Evolutionary conservation across 352 stramenopile species (phyloP), one percentile per base, ranked within the genome.

Genomic region (Pythium phragmitis): DNA sequence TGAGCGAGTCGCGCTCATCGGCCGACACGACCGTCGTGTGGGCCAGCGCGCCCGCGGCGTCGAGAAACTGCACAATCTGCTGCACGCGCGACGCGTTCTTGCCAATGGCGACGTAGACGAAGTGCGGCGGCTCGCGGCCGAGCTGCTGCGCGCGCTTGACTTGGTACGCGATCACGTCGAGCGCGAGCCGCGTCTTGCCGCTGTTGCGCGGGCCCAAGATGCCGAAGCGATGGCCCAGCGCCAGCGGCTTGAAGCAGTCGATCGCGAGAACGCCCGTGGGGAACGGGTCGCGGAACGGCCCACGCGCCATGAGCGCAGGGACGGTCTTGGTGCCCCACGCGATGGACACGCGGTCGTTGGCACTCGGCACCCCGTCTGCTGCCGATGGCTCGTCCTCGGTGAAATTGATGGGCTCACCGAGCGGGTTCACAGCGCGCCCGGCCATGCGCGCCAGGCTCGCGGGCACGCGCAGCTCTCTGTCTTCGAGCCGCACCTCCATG

Each of bases 181-280:
- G 69, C 42, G 70, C 73, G 37, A 94, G 63, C 1, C 79, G 73
- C 21, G 85, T 91, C 73, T 94, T 94, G 51, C 85, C 85, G 11
- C 73, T 81, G 65, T 92, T 88, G 21, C 71, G 73, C 2, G 82
- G 85, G 0, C 85, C 85, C 16, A 92, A 56, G 9, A 94, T 59
- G 0, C 69, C 85, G 42, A 94, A 81, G 7, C 85, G 81, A 39
- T 92, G 81, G 13, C 85, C 85, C 43, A 75, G 79, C 19, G 81
- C 85, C 49, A 94, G 73, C 2, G 85, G 85, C 63, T 92, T 80
- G 37, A 94, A 68, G 65, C 85, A 94, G 61, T 94, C 85, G 48
- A 94, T 76, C 13, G 82, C 82, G 51, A 89, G 53, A 14, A 94
- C 68, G 0, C 82, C 82, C 2, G 85, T 94, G 11, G 78, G 62